A percentile compares a stretch with the other conserved stretches of the same genome.
Evolutionary conservation across 495 filamentous ascomycete genomes (phyloP).

Genomic region (Penicillium flavigenum): DNA sequence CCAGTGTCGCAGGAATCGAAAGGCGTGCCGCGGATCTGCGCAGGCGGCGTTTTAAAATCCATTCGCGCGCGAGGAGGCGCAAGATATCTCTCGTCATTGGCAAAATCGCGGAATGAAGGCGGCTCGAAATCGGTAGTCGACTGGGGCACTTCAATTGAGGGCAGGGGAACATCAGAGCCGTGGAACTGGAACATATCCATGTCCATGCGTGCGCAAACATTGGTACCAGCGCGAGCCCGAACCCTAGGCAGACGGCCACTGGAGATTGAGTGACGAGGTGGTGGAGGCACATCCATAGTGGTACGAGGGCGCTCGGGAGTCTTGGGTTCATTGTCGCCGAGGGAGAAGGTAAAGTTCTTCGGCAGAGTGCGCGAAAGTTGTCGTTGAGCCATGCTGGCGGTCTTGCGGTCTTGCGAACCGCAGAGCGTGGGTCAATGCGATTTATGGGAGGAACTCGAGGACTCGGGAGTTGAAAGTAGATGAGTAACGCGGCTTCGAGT

Average conservation of each 20-base stretch:
- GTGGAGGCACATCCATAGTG: conserved; percentile 44
- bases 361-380: conserved; percentile 64
- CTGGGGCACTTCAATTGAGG: conserved; percentile 59
- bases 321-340: conserved; percentile 52
- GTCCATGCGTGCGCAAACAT: conserved; percentile 41
- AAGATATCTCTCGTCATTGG: conserved; percentile 49
- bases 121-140: conserved; percentile 21
- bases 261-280: conserved; percentile 51
- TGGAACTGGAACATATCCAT: conserved; percentile 33
- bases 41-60: conserved; percentile 61
- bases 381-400: conserved; percentile 45
- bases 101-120: conserved; percentile 23
- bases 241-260: conserved; percentile 48
- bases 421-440: conserved; percentile 22
- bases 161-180: conserved; percentile 50
- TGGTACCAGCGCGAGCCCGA: conserved; percentile 47
- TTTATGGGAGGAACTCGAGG: conserved; percentile 5
- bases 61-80: conserved; percentile 50
- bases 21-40: conserved; percentile 50
- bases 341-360: conserved; percentile 64
- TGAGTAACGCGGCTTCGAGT: conserved; percentile 8
- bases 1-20: conserved; percentile 29
- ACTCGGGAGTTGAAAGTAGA: conserved; percentile 1
- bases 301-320: conserved; percentile 56
- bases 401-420: conserved; percentile 13